phyloP scores from a whole-genome alignment of 495 filamentous ascomycete species.

The Aspergillus ostianus region DNA sequence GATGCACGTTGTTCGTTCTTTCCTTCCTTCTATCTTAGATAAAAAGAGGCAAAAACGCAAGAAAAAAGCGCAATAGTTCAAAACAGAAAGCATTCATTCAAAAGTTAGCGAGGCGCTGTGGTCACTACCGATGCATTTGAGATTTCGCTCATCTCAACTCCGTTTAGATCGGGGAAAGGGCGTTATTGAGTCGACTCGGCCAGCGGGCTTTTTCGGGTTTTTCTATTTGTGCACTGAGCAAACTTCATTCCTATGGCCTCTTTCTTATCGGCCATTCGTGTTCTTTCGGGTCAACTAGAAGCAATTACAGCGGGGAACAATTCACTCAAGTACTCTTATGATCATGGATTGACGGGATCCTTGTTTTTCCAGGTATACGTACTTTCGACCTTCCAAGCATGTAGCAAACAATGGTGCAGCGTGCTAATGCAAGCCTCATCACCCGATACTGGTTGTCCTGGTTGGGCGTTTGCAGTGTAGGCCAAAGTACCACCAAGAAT shows the following conservation, averaged over 20 bases:
- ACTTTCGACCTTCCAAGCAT: no score
- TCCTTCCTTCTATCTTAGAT: no score
- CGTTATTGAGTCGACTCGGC: background rate
- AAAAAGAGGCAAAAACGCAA: no score
- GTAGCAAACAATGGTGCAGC: no score
- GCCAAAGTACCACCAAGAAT: no score
- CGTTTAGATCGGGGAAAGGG: background rate
- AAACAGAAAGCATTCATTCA: background rate
- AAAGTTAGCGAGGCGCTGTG: background rate
- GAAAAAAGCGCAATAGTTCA: no score
- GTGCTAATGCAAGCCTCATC: no score
- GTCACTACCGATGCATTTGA: background rate
- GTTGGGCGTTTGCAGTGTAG: no score
- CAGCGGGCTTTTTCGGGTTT: background rate
- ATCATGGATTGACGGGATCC: background rate
- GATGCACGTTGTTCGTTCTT: no score
- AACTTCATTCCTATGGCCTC: background rate
- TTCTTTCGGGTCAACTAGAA: background rate
- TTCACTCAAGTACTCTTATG: no score
- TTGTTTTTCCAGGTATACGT: background rate
- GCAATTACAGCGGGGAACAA: background rate
- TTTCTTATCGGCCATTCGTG: background rate
- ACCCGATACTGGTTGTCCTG: no score
- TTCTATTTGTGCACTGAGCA: background rate
- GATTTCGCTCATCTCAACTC: constrained; percentile 2